Base-by-base conservation (phyloP, 495 filamentous ascomycete genomes). In the Aspergillus leporis region DNA sequence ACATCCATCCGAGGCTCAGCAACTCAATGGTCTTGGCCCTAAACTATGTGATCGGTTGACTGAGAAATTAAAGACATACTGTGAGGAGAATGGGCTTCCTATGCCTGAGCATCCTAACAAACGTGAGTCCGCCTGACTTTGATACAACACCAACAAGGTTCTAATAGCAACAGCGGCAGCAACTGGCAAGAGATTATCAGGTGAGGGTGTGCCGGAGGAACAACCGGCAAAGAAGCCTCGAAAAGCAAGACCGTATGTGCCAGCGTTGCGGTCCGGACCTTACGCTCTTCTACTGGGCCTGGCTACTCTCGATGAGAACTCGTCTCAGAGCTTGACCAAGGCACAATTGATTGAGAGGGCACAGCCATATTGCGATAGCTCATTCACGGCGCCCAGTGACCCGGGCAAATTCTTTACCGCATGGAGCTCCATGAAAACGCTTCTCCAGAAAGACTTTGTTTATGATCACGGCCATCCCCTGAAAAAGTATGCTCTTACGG, bases 401-500 rank as follows among this genome's bases (percentile, higher is more conserved):
- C 75, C 87, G 3, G 86, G 76, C 5, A 89, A 84, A 62, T 89
- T 81, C 66, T 91, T 90, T 61, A 94, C 90, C 2, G 91, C 90
- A 0, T 95, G 91, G 91, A 87, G 81, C 65, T 90, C 89, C 0
- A 95, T 95, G 84, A 92, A 90, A 64, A 90, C 87, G 0, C 74
- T 94, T 28, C 63, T 86, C 2, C 76, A 85, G 28, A 92, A 93
- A 70, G 90, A 92, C 43, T 75, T 92, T 10, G 89, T 93, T 0
- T 87, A 86, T 58, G 84, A 89, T 53, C 82, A 83, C 40, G 88
- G 90, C 1, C 79, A 87, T 28, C 90, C 90, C 1, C 69, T 85
- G 14, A 78, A 85, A 51, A 87, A 81, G 61, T 95, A 91, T 69
- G 70, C 74, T 4, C 77, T 95, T 16, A 90, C 89, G 0, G 90